Percentiles rank a stretch among this genome's conserved stretches.
Evolutionary conservation across 192 early-diverging fungal genomes (phyloP).

Genomic region (Podila horticola): DNA sequence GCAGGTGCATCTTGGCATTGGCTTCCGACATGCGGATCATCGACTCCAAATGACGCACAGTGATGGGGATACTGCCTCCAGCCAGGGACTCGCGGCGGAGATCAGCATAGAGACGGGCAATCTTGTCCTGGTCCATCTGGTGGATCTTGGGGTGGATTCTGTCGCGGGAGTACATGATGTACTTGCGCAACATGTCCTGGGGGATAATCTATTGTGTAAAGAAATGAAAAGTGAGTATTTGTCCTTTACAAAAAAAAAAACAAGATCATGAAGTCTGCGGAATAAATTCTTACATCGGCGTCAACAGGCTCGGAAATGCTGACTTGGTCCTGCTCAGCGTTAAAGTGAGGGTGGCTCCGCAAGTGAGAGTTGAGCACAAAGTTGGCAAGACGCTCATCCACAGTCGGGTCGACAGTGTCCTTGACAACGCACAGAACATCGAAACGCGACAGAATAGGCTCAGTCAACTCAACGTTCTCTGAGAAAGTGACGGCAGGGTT

Average conservation of each 20-base stretch:
- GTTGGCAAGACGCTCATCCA: slow-evolving; percentile 89
- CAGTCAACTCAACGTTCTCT: slow-evolving; percentile 97
- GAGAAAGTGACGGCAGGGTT: slow-evolving; percentile 92
- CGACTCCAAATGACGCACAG: slow-evolving; percentile 88
- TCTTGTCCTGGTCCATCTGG: slow-evolving; percentile 89
- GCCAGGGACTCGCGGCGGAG: slow-evolving; percentile 86
- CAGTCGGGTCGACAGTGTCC: slow-evolving; percentile 90
- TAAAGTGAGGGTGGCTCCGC: slow-evolving; percentile 83
- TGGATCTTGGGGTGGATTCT: slow-evolving; percentile 81
- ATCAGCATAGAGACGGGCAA: slow-evolving; percentile 91
- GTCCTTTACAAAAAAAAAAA: neutral
- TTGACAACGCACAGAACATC: slow-evolving; percentile 97
- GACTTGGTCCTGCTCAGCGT: slow-evolving; percentile 50
- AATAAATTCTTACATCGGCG: slow-evolving; percentile 63
- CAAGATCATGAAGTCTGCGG: neutral
- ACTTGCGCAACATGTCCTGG: slow-evolving; percentile 86
- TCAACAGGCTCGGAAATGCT: slow-evolving; percentile 58
- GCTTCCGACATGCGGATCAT: slow-evolving; percentile 90
- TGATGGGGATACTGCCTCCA: slow-evolving; percentile 85
- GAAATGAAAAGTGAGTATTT: neutral
- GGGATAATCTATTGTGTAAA: slow-evolving; percentile 70
- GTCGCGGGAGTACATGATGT: slow-evolving; percentile 88
- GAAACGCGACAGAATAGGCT: slow-evolving; percentile 98
- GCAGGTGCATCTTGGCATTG: slow-evolving; percentile 96
- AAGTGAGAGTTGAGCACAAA: slow-evolving; percentile 96